Evolutionary conservation across 169 alveolate species (phyloP).

Genomic region (Perkinsus olseni): DNA sequence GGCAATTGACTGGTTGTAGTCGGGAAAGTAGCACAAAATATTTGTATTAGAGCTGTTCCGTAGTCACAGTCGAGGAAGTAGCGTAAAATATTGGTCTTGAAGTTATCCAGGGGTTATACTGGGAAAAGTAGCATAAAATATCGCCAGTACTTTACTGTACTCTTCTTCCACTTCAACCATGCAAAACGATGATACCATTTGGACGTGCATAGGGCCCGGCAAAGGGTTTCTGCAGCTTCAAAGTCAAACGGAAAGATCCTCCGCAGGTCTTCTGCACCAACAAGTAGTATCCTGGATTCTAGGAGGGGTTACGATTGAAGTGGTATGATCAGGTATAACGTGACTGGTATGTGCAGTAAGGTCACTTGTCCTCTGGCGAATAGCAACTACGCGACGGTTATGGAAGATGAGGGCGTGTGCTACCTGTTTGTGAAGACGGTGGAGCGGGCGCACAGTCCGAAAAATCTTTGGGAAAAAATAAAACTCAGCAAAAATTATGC

Average conservation of each 20-base stretch:
- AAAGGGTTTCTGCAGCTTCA: neutral
- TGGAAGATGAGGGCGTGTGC: constrained; percentile 87
- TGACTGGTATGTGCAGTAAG: constrained; percentile 96
- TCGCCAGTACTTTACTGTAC: neutral
- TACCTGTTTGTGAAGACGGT: constrained; percentile 92
- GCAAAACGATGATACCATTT: neutral
- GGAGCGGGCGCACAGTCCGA: constrained; percentile 97
- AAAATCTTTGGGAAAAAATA: constrained; percentile 89
- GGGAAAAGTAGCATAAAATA: too few species aligned
- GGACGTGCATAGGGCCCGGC: neutral
- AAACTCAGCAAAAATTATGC: constrained; percentile 79
- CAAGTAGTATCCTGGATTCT: neutral
- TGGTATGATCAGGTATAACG: constrained; percentile 70
- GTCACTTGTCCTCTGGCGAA: constrained; percentile 97
- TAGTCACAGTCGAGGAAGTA: too few species aligned
- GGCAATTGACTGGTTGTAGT: too few species aligned
- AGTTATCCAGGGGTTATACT: too few species aligned
- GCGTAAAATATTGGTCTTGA: too few species aligned
- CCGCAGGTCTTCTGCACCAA: constrained; percentile 44
- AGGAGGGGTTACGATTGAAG: constrained; percentile 16
- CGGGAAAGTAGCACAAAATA: too few species aligned
- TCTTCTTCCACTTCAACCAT: neutral
- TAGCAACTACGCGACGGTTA: constrained; percentile 92
- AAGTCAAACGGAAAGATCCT: neutral
- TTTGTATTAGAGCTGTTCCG: too few species aligned